A percentile compares a stretch with the other conserved stretches of the same genome.
These are phyloP conservation scores for Oleoguttula mirabilis DNA, from an alignment of 495 filamentous ascomycete genomes.

Conservation along the genomic window DNA sequence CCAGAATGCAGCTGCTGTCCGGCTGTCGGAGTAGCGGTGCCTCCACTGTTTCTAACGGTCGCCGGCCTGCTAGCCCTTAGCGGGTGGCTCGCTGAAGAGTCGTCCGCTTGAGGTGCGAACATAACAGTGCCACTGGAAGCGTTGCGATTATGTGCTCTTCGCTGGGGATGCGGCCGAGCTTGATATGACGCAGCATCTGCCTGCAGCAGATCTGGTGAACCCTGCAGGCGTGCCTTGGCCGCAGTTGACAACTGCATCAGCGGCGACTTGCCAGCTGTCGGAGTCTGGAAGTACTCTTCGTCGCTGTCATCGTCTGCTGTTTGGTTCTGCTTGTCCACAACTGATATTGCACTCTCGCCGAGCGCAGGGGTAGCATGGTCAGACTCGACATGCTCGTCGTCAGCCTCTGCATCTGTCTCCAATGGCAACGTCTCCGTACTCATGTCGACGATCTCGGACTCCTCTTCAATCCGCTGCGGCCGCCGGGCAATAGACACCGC, in stretches of 20 bases:
- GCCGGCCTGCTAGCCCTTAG: conserved; percentile 26
- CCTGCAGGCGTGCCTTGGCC: conserved; percentile 10
- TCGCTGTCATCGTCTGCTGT: conserved; percentile 27
- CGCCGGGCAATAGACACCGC: conserved; percentile 26
- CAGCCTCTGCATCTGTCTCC: conserved; percentile 61
- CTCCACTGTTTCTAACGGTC: conserved; percentile 37
- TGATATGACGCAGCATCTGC: not conserved
- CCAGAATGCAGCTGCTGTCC: conserved; percentile 4
- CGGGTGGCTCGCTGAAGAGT: conserved; percentile 27
- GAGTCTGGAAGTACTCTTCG: conserved; percentile 30
- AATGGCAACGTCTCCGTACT: conserved; percentile 35
- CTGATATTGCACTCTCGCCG: conserved; percentile 15
- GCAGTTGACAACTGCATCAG: conserved; percentile 16
- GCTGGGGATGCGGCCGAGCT: conserved; percentile 25
- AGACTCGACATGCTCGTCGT: conserved; percentile 33
- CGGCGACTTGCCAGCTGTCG: conserved; percentile 21
- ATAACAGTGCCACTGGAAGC: conserved; percentile 68
- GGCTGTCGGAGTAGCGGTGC: conserved; percentile 30
- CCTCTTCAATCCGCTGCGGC: conserved; percentile 24
- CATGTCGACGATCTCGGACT: conserved; percentile 26
- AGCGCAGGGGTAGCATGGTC: conserved; percentile 8
- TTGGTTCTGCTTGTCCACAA: conserved; percentile 20
- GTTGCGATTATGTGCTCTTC: conserved; percentile 34
- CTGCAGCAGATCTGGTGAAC: conserved; percentile 2
- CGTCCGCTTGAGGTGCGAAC: conserved; percentile 43